Percentiles rank a stretch among this genome's conserved stretches.
These are phyloP conservation scores for Phaffomyces opuntiae DNA, from an alignment of 805 yeast genomes.

Conservation along the genomic window DNA sequence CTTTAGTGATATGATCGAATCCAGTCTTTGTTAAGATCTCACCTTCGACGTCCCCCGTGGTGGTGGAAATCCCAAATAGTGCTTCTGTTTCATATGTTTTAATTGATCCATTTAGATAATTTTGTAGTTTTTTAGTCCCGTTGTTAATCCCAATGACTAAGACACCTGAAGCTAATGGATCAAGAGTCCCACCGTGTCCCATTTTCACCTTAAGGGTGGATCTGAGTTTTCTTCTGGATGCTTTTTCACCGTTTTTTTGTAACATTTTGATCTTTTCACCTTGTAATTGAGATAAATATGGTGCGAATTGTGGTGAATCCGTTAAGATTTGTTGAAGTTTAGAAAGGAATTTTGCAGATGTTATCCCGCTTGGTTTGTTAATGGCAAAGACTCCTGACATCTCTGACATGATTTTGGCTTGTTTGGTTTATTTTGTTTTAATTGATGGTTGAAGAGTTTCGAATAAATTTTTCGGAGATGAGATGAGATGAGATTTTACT, in stretches of 20 bases:
- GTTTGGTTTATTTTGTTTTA: neutral
- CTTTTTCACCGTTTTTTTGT: conserved; percentile 32
- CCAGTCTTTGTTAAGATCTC: conserved; percentile 57
- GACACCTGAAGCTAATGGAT: conserved; percentile 94
- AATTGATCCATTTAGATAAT: conserved; percentile 64
- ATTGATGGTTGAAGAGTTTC: neutral
- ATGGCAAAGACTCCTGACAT: conserved; percentile 95
- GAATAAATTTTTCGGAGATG: neutral
- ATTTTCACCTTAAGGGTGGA: conserved; percentile 62
- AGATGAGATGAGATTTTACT: neutral
- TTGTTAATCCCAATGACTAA: conserved; percentile 84
- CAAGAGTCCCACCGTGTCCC: conserved; percentile 98
- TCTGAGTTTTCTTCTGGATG: conserved; percentile 43
- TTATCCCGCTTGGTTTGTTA: conserved; percentile 78
- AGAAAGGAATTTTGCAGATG: conserved; percentile 69
- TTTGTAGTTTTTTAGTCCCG: conserved; percentile 78
- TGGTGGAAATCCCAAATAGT: conserved; percentile 81
- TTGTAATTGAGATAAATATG: conserved; percentile 43
- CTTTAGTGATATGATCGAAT: conserved; percentile 49
- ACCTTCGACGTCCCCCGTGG: conserved; percentile 93
- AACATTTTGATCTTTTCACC: conserved; percentile 37
- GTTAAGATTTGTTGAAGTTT: conserved; percentile 60
- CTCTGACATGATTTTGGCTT: conserved; percentile 1
- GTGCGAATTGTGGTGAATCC: conserved; percentile 48
- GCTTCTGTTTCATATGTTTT: conserved; percentile 84